Evolutionary conservation across 495 filamentous ascomycete genomes (phyloP).

Genomic region (Chaetomidium leptoderma): DNA sequence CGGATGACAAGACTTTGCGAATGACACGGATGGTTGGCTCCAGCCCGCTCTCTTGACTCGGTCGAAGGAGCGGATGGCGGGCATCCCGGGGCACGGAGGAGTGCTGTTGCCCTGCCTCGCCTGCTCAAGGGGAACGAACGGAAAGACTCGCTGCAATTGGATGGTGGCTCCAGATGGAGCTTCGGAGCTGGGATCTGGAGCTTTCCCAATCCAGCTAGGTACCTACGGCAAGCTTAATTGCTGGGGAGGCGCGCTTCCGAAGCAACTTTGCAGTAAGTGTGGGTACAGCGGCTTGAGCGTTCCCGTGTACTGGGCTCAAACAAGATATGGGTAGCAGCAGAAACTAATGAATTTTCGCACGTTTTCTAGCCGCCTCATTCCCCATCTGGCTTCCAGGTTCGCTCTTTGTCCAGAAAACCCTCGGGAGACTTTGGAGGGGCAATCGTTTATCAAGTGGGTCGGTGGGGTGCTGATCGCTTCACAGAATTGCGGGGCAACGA

Average conservation of each 20-base stretch:
- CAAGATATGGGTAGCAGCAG: too few species aligned
- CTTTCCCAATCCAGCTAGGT: conserved; percentile 17
- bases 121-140: conserved; percentile 5
- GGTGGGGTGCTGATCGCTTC: not conserved
- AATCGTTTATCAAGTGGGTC: not conserved
- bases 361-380: too few species aligned
- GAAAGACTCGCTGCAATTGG: conserved; percentile 23
- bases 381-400: too few species aligned
- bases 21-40: conserved; percentile 21
- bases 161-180: conserved; percentile 17
- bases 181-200: conserved; percentile 24
- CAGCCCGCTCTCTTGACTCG: conserved; percentile 28
- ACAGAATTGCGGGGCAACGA: not conserved
- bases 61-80: conserved; percentile 22
- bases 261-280: too few species aligned
- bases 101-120: conserved; percentile 20
- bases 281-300: too few species aligned
- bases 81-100: conserved; percentile 14
- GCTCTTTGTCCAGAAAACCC: not conserved
- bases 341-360: too few species aligned
- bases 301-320: too few species aligned
- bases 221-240: not conserved
- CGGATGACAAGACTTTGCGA: not conserved
- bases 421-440: too few species aligned
- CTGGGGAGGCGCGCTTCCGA: conserved; percentile 1